phyloP scores from a whole-genome alignment of 805 yeast genomes.

The Hanseniaspora thailandica region DNA sequence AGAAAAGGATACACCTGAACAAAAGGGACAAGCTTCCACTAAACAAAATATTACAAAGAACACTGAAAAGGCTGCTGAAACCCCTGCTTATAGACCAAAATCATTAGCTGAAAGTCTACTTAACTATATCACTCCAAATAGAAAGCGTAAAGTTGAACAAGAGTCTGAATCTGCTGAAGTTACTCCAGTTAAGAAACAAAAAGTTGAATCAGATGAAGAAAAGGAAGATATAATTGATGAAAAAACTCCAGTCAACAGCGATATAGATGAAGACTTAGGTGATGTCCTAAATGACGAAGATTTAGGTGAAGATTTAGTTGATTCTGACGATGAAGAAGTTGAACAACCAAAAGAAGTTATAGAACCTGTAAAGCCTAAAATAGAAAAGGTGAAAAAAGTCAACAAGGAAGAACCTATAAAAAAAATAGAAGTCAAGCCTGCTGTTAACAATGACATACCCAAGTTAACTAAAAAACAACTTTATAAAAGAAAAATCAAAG shows the following conservation, averaged over 20 bases:
- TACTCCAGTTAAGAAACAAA: conserved; percentile 5
- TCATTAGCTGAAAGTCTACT: conserved; percentile 52
- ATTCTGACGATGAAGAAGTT: not conserved
- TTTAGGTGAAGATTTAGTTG: conserved; percentile 19
- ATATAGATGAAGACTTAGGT: conserved; percentile 29
- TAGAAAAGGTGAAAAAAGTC: conserved; percentile 17
- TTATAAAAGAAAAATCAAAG: conserved; percentile 4
- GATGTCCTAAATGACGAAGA: conserved; percentile 29
- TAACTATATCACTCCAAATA: conserved; percentile 33
- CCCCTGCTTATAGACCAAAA: conserved; percentile 18
- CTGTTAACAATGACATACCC: not conserved
- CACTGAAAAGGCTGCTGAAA: not conserved
- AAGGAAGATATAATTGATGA: conserved; percentile 15
- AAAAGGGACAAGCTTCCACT: not conserved
- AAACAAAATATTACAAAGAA: not conserved
- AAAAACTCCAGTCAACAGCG: conserved; percentile 8
- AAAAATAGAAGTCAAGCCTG: not conserved
- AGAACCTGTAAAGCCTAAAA: not conserved
- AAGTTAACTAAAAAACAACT: not conserved
- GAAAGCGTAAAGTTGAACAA: conserved; percentile 18
- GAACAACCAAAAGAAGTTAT: conserved; percentile 14
- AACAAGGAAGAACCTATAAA: not conserved
- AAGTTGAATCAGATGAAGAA: conserved; percentile 1
- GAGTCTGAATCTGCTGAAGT: not conserved
- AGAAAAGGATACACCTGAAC: not conserved